Conservation (phyloP, 768 basidiomycete species). For the Gelatoporia subvermispora region DNA sequence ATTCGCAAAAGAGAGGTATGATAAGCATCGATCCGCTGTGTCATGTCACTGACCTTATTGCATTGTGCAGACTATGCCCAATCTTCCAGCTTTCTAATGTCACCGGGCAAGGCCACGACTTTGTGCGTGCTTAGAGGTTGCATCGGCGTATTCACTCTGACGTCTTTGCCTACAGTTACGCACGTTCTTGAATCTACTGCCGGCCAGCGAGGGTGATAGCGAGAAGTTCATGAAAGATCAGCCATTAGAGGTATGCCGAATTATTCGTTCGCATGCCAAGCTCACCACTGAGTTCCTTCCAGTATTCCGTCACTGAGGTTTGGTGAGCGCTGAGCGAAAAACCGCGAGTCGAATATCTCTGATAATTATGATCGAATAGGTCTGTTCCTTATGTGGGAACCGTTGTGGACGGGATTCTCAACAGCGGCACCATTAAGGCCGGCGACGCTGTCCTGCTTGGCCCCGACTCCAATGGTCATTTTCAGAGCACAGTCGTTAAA, state of each 20-base stretch:
- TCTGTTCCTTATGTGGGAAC: conserved; percentile 84
- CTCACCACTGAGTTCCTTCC: background rate
- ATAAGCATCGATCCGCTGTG: background rate
- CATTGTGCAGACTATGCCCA: conserved; percentile 64
- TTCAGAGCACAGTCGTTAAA: conserved; percentile 72
- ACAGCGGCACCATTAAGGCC: conserved; percentile 66
- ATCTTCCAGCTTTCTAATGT: conserved; percentile 93
- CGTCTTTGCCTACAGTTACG: conserved; percentile 47
- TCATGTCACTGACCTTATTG: too few relatives aligned
- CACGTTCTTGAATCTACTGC: conserved; percentile 86
- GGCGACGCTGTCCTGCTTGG: conserved; percentile 84
- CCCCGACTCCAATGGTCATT: conserved; percentile 91
- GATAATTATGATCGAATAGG: too few relatives aligned
- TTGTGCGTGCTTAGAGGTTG: conserved; percentile 49
- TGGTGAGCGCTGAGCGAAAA: conserved; percentile 38
- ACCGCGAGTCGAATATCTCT: background rate
- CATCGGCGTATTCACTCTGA: background rate
- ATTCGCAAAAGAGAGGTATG: conserved; percentile 70
- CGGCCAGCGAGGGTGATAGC: conserved; percentile 79
- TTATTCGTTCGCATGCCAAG: background rate
- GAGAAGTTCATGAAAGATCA: conserved; percentile 78
- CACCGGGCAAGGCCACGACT: conserved; percentile 85
- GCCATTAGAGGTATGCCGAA: conserved; percentile 60
- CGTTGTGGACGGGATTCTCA: conserved; percentile 80
- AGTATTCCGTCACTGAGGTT: conserved; percentile 84